Conservation (phyloP, 2,329 filamentous ascomycete genomes). For the Colletotrichum nymphaeae region DNA sequence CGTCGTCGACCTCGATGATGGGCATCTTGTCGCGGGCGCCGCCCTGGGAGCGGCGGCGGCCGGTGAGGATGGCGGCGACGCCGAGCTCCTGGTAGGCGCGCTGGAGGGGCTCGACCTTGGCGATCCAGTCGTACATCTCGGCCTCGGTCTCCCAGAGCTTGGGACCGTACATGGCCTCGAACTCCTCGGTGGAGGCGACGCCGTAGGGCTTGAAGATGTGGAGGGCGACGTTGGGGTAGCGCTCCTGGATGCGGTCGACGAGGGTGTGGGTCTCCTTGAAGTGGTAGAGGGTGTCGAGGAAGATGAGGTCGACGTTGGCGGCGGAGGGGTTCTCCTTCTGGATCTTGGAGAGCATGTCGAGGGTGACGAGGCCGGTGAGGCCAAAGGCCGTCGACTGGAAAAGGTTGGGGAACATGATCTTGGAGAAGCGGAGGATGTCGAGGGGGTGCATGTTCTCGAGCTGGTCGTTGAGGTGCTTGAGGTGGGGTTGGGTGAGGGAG, state of each 20-base stretch:
- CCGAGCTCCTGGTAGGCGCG: conserved; percentile 88
- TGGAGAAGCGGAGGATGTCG: conserved; percentile 93
- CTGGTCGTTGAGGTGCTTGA: conserved; percentile 91
- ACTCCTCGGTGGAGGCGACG: conserved; percentile 77
- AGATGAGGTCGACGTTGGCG: conserved; percentile 75
- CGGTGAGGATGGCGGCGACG: conserved; percentile 91
- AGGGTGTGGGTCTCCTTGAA: conserved; percentile 82
- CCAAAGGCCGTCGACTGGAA: conserved; percentile 90
- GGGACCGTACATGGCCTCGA: conserved; percentile 84
- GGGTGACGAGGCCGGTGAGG: conserved; percentile 81
- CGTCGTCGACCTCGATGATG: conserved; percentile 90
- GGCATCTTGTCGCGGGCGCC: conserved; percentile 91
- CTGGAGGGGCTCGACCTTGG: conserved; percentile 97
- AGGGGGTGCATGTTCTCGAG: conserved; percentile 88
- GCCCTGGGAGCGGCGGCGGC: conserved; percentile 90
- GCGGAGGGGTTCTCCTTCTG: conserved; percentile 70
- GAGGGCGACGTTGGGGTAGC: conserved; percentile 82
- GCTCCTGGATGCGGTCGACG: conserved; percentile 77
- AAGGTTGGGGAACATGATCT: conserved; percentile 88
- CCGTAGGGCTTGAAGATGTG: conserved; percentile 92
- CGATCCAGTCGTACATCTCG: conserved; percentile 95
- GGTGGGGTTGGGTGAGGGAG: conserved; percentile 86
- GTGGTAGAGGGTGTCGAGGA: conserved; percentile 87
- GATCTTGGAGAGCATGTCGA: conserved; percentile 88
- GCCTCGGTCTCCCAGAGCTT: conserved; percentile 87